Conservation (phyloP, 257 asterid species). For the Solanum peruvianum region DNA sequence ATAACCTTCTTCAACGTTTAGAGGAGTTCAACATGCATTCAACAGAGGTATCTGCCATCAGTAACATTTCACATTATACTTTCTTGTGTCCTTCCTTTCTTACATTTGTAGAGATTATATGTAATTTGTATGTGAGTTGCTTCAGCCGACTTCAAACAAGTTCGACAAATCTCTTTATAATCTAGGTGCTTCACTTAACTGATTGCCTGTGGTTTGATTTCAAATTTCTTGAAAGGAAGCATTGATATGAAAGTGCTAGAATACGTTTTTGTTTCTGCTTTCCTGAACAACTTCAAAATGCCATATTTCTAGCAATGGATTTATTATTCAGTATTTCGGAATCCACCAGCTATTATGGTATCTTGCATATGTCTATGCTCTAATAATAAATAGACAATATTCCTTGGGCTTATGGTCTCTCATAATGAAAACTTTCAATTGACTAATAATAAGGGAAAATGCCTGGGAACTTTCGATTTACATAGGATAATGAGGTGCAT, state of each 20-base stretch:
- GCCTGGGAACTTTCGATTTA: not conserved
- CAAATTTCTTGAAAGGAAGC: not conserved
- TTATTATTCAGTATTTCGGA: not conserved
- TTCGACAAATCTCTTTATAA: not conserved
- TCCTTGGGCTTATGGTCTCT: not conserved
- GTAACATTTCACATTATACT: not conserved
- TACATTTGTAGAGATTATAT: not conserved
- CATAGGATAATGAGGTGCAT: not conserved
- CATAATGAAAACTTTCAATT: not conserved
- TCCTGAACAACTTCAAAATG: not conserved
- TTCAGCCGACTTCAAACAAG: not conserved
- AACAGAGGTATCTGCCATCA: constrained; percentile 59
- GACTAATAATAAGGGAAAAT: not conserved
- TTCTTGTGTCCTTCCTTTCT: not conserved
- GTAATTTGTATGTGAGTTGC: not conserved
- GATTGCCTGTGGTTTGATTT: not conserved
- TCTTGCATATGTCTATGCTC: not conserved
- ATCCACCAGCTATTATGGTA: not conserved
- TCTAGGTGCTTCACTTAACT: not conserved
- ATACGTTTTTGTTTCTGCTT: not conserved
- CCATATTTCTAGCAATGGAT: not conserved
- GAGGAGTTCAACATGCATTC: constrained; percentile 85
- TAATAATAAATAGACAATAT: not conserved
- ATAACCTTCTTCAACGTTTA: constrained; percentile 61
- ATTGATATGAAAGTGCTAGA: not conserved